A percentile compares a stretch with the other conserved stretches of the same genome.
Conservation (phyloP, 202 grass and related monocot species). For the Panicum hallii region DNA sequence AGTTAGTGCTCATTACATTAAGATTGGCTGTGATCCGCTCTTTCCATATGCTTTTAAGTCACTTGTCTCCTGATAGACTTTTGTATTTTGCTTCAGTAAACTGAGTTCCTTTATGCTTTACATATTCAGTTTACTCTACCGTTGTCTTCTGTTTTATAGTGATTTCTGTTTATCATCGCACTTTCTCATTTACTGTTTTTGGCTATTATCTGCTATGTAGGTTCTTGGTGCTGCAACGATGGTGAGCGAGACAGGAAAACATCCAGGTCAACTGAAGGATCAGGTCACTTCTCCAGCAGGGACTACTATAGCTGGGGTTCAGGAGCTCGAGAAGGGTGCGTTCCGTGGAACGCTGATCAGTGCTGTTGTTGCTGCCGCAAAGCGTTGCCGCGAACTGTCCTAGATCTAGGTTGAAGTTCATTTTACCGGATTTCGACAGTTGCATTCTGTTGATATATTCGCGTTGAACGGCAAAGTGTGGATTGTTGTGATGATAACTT, state of each 20-base stretch:
- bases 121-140: not conserved
- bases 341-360: conserved; percentile 80
- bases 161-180: not conserved
- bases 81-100: conserved; percentile 18
- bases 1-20: conserved; percentile 51
- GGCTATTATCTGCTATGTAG: conserved; percentile 41
- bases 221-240: conserved; percentile 95
- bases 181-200: not conserved
- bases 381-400: conserved; percentile 80
- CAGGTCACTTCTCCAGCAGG: conserved; percentile 94
- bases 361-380: conserved; percentile 90
- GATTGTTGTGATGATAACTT: not conserved
- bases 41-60: not conserved
- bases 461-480: not conserved
- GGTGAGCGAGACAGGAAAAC: conserved; percentile 85
- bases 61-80: not conserved
- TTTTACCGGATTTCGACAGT: not conserved
- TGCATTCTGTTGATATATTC: not conserved
- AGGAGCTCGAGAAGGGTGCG: conserved; percentile 83
- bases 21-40: conserved; percentile 2
- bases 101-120: conserved; percentile 11
- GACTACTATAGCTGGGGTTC: conserved; percentile 91
- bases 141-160: not conserved
- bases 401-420: conserved; percentile 34
- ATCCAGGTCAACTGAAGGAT: conserved; percentile 94